Evolutionary conservation across 768 basidiomycete species (phyloP).

Genomic region (Pholiota microspora): DNA sequence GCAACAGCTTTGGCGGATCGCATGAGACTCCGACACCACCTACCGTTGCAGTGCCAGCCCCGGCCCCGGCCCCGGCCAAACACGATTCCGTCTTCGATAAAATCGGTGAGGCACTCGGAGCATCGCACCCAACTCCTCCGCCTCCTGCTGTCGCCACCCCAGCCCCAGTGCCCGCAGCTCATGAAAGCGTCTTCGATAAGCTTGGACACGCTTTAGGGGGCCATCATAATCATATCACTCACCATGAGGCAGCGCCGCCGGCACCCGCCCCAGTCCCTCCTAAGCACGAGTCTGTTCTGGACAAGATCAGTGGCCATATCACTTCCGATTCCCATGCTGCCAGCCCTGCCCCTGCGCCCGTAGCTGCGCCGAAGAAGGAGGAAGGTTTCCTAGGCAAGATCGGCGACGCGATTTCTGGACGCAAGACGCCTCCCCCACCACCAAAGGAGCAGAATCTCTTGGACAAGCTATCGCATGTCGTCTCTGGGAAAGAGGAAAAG

Average conservation of each 20-base stretch:
- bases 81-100: conserved; percentile 10
- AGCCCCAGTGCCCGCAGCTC: not conserved
- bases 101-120: conserved; percentile 9
- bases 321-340: not conserved
- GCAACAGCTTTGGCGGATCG: not conserved
- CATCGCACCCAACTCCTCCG: not conserved
- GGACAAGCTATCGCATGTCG: conserved; percentile 7
- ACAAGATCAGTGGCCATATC: conserved; percentile 9
- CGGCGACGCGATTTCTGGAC: conserved; percentile 7
- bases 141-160: not conserved
- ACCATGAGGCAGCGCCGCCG: not conserved
- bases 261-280: not conserved
- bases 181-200: conserved; percentile 7
- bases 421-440: not conserved
- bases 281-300: conserved; percentile 5
- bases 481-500: conserved; percentile 7
- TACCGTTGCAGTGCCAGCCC: not conserved
- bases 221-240: not conserved
- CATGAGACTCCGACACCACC: conserved; percentile 1
- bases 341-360: not conserved
- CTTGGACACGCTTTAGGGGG: conserved; percentile 4
- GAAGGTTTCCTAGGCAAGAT: conserved; percentile 13
- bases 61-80: not conserved
- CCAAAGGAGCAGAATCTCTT: conserved; percentile 7
- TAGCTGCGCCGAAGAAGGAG: conserved; percentile 5